Evolutionary conservation across 768 basidiomycete genomes (phyloP).

Genomic region (Pisolithus tinctorius): DNA sequence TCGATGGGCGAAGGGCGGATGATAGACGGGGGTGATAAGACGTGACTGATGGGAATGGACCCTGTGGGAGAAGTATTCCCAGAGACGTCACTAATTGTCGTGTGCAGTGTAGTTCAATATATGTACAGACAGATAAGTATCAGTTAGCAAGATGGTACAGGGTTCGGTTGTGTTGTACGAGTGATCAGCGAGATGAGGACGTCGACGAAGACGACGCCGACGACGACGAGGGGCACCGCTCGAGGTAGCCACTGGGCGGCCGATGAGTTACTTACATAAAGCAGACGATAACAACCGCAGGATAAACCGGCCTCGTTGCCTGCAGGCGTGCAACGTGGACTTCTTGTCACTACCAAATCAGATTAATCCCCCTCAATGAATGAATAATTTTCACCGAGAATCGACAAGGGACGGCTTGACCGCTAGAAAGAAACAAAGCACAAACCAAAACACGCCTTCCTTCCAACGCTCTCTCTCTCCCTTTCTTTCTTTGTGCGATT

Average conservation of each 20-base stretch:
- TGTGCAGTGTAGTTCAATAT: too few species aligned
- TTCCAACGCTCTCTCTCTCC: slow-evolving; percentile 38
- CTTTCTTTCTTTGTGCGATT: slow-evolving; percentile 35
- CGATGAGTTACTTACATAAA: slow-evolving; percentile 35
- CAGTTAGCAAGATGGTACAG: slow-evolving; percentile 11
- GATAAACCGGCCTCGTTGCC: slow-evolving; percentile 35
- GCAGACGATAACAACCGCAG: slow-evolving; percentile 32
- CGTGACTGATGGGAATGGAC: slow-evolving; percentile 43
- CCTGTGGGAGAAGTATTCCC: slow-evolving; percentile 21
- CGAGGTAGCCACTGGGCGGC: not conserved
- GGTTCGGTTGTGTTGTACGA: too few species aligned
- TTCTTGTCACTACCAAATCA: slow-evolving; percentile 38
- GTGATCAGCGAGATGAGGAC: too few species aligned
- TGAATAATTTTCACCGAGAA: slow-evolving; percentile 24
- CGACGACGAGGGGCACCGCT: too few species aligned
- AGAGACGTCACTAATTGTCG: too few species aligned
- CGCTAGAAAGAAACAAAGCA: slow-evolving; percentile 35
- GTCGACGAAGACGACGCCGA: too few species aligned
- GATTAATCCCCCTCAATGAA: slow-evolving; percentile 38
- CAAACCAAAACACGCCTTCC: slow-evolving; percentile 50
- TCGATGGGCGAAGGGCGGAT: slow-evolving; percentile 19
- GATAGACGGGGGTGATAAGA: slow-evolving; percentile 38
- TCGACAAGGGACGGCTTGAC: slow-evolving; percentile 22
- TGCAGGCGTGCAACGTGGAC: slow-evolving; percentile 75
- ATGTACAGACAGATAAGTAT: too few species aligned